These are phyloP conservation scores for Peltaster fructicola DNA, from an alignment of 2,329 filamentous ascomycete genomes.

Conservation along the genomic window DNA sequence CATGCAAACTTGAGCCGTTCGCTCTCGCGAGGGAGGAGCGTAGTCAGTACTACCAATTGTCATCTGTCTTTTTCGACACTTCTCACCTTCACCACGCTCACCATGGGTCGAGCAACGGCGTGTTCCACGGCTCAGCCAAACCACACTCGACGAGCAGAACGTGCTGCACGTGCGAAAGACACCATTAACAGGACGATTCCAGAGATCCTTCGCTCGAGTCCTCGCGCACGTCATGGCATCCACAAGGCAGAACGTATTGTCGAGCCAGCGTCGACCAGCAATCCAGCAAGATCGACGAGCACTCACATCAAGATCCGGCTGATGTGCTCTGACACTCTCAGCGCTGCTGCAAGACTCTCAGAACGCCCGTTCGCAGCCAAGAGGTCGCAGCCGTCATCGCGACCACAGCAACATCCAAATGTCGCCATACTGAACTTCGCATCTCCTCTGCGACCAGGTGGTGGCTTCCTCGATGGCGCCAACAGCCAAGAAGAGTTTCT, in stretches of 20 bases:
- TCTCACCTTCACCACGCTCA: too few species aligned
- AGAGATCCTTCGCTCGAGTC: constrained; percentile 31
- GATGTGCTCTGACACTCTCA: constrained; percentile 33
- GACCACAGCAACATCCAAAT: constrained; percentile 12
- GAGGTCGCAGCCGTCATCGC: constrained; percentile 6
- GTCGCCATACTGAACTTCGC: constrained; percentile 44
- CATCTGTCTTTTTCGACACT: too few species aligned
- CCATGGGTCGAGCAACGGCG: too few species aligned
- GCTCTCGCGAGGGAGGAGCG: not conserved
- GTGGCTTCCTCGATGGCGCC: constrained; percentile 41
- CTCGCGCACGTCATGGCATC: constrained; percentile 34
- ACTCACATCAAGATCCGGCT: constrained; percentile 25
- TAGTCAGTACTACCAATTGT: constrained; percentile 2
- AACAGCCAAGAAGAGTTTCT: constrained; percentile 42
- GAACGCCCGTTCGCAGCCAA: constrained; percentile 4
- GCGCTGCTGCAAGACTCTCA: constrained; percentile 22
- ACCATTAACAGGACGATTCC: constrained; percentile 42
- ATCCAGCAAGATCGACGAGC: constrained; percentile 3
- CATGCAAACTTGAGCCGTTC: not conserved
- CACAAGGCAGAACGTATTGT: constrained; percentile 31
- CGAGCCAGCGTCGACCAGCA: constrained; percentile 12
- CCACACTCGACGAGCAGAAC: constrained; percentile 12
- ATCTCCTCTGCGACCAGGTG: constrained; percentile 40
- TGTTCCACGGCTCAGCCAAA: constrained; percentile 6
- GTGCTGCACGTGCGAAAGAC: constrained; percentile 23